Conservation (phyloP, 305 asterid species). For the Galium porrigens region DNA sequence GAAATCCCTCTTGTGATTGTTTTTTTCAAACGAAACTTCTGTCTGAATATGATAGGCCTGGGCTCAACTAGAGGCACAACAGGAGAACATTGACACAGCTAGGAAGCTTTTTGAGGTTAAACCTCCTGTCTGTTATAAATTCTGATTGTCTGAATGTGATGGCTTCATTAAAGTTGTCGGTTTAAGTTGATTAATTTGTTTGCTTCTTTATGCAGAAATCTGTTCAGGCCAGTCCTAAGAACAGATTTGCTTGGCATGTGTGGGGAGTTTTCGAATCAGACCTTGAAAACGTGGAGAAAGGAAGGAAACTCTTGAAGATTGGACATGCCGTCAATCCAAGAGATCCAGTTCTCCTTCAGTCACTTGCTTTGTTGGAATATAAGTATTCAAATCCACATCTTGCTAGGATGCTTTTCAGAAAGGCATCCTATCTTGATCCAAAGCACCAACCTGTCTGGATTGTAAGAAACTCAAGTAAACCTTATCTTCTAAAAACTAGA, state of each 20-base stretch:
- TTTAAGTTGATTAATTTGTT: neutral
- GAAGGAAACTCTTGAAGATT: slow-evolving; percentile 71
- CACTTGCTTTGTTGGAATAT: slow-evolving; percentile 72
- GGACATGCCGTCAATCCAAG: slow-evolving; percentile 80
- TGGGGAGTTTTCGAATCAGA: slow-evolving; percentile 94
- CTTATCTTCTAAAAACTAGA: too few species aligned
- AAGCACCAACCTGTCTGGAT: slow-evolving; percentile 95
- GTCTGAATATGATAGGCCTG: slow-evolving; percentile 46
- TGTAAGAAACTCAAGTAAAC: slow-evolving; percentile 29
- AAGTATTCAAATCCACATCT: slow-evolving; percentile 59
- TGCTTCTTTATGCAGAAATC: slow-evolving; percentile 45
- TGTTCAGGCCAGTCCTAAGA: slow-evolving; percentile 91
- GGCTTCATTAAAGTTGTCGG: neutral
- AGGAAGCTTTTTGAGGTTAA: slow-evolving; percentile 66
- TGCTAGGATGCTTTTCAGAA: slow-evolving; percentile 57
- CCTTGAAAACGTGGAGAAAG: slow-evolving; percentile 50
- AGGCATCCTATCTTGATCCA: slow-evolving; percentile 74
- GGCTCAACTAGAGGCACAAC: slow-evolving; percentile 94
- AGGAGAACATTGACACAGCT: slow-evolving; percentile 47
- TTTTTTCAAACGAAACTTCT: neutral
- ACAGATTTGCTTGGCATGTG: slow-evolving; percentile 95
- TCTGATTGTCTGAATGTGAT: neutral
- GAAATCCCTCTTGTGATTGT: neutral
- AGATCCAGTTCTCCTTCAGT: slow-evolving; percentile 91
- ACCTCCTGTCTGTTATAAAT: slow-evolving; percentile 3